These are phyloP conservation scores for Citeromyces nyonsensis DNA, from an alignment of 805 yeast genomes.

Conservation along the genomic window DNA sequence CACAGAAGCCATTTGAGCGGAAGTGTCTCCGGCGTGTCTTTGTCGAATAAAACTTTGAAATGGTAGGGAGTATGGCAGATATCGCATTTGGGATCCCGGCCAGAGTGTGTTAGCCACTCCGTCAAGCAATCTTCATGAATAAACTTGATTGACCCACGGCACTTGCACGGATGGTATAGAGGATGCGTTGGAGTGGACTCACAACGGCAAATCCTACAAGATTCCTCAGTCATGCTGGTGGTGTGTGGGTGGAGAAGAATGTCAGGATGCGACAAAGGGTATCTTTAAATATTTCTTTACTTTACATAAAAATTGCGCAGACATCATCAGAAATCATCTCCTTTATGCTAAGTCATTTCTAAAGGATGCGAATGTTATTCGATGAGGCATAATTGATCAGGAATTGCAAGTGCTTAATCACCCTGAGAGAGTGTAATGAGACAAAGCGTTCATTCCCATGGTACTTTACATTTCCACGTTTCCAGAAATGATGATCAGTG, in stretches of 20 bases:
- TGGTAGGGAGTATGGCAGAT: conserved; percentile 69
- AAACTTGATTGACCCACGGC: conserved; percentile 85
- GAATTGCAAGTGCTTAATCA: no score
- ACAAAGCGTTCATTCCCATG: no score
- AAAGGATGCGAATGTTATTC: no score
- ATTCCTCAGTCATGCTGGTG: conserved; percentile 20
- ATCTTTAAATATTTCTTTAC: not conserved
- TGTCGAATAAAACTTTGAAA: conserved; percentile 23
- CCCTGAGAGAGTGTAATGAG: no score
- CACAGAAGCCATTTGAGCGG: conserved; percentile 35
- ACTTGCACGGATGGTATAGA: conserved; percentile 80
- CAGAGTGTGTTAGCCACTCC: conserved; percentile 72
- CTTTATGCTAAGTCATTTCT: no score
- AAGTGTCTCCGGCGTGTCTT: conserved; percentile 30
- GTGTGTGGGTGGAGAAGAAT: not conserved
- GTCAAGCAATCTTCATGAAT: conserved; percentile 86
- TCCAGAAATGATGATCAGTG: no score
- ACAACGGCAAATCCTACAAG: conserved; percentile 90
- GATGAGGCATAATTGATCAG: no score
- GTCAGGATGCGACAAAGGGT: no score
- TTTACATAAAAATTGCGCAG: not conserved
- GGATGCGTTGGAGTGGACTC: conserved; percentile 75
- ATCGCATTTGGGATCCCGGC: conserved; percentile 61
- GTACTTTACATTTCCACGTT: no score
- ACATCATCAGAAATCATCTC: no score